A percentile compares a stretch with the other conserved stretches of the same genome.
These are phyloP conservation scores for Trypanosomatidae sp. DNA, from an alignment of 208 protist species.

Conservation along the genomic window DNA sequence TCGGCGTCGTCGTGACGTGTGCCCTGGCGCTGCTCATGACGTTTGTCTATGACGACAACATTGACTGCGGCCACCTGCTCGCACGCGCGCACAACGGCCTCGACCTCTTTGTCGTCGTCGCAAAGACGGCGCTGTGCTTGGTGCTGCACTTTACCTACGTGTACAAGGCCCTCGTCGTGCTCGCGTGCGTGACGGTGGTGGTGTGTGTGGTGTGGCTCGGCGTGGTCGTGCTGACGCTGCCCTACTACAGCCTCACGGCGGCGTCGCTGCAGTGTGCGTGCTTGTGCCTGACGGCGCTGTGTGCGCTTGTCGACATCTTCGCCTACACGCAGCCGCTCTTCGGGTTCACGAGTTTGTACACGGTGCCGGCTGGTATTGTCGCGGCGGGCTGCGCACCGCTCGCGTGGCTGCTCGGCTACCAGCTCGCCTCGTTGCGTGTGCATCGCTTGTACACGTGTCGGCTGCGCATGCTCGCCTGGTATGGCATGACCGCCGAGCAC, in stretches of 20 bases:
- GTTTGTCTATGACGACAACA: neutral
- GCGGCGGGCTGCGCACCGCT: too few relatives aligned
- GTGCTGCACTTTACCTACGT: neutral
- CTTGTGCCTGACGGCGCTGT: neutral
- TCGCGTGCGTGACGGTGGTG: neutral
- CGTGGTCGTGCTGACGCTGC: neutral
- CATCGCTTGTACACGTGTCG: neutral
- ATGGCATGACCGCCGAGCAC: neutral
- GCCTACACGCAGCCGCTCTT: too few relatives aligned
- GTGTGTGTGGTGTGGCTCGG: neutral
- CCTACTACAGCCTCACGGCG: neutral
- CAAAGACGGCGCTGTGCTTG: neutral
- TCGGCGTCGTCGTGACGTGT: neutral
- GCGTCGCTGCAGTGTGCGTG: neutral
- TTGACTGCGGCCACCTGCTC: neutral
- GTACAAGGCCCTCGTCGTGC: too few relatives aligned
- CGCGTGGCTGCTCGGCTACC: neutral
- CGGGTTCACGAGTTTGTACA: too few relatives aligned
- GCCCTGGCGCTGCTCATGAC: neutral
- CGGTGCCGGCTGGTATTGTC: too few relatives aligned
- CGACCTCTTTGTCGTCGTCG: neutral
- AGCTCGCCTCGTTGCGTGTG: neutral
- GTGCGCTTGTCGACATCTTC: neutral
- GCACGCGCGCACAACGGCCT: neutral
- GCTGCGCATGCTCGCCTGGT: neutral